phyloP scores from a whole-genome alignment of 2,329 filamentous ascomycete species.

The Anisogramma anomala region DNA sequence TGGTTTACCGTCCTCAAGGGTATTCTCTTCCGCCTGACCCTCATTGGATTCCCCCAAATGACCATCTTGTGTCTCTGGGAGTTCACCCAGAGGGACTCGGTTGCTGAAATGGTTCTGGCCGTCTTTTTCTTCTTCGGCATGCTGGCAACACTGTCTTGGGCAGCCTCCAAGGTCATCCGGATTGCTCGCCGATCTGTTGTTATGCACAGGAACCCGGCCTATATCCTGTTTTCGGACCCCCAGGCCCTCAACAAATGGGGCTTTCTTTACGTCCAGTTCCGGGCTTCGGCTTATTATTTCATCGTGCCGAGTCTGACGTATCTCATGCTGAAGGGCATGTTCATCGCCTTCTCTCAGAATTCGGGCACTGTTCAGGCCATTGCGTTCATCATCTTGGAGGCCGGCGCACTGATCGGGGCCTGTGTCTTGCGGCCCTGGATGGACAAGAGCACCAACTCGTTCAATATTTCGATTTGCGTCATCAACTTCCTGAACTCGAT shows the following conservation, averaged over 20 bases:
- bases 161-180: slow-evolving; percentile 76
- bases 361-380: slow-evolving; percentile 65
- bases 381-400: slow-evolving; percentile 73
- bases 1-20: slow-evolving; percentile 91
- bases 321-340: slow-evolving; percentile 76
- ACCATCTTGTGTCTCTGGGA: slow-evolving; percentile 88
- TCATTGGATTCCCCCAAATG: slow-evolving; percentile 89
- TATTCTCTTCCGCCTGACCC: slow-evolving; percentile 78
- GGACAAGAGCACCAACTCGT: slow-evolving; percentile 96
- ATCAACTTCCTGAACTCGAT: slow-evolving; percentile 87
- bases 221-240: slow-evolving; percentile 95
- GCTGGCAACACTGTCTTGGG: slow-evolving; percentile 68
- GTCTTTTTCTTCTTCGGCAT: slow-evolving; percentile 82
- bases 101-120: slow-evolving; percentile 75
- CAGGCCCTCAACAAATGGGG: slow-evolving; percentile 93
- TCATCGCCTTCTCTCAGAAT: slow-evolving; percentile 70
- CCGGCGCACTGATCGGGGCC: slow-evolving; percentile 61
- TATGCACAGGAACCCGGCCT: slow-evolving; percentile 93
- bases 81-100: slow-evolving; percentile 73
- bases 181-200: slow-evolving; percentile 78
- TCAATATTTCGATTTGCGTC: slow-evolving; percentile 85
- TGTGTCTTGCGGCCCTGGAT: slow-evolving; percentile 86
- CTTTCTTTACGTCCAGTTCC: slow-evolving; percentile 94
- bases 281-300: slow-evolving; percentile 91
- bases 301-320: slow-evolving; percentile 71